phyloP scores from a whole-genome alignment of 2,329 filamentous ascomycete species.

The Colletotrichum sp. region DNA sequence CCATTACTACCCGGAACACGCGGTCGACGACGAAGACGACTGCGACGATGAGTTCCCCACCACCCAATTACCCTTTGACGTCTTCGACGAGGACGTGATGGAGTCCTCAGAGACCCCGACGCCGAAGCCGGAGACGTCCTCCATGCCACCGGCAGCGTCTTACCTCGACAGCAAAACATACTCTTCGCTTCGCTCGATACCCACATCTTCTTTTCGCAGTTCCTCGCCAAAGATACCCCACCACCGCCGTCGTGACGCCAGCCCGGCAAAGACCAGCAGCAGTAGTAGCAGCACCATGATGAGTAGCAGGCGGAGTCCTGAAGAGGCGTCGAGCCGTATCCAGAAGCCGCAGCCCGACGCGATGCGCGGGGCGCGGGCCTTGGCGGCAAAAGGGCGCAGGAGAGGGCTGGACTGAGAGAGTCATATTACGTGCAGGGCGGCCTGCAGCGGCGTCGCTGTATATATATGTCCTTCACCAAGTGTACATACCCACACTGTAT shows the following conservation, averaged over 20 bases:
- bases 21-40: conserved; percentile 29
- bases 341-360: conserved; percentile 50
- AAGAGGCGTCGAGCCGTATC: conserved; percentile 50
- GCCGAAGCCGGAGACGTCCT: conserved; percentile 40
- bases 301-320: conserved; percentile 50
- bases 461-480: conserved; percentile 36
- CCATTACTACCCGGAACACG: conserved; percentile 27
- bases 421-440: conserved; percentile 22
- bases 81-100: conserved; percentile 34
- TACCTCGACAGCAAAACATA: conserved; percentile 42
- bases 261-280: conserved; percentile 33
- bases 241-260: conserved; percentile 34
- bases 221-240: conserved; percentile 38
- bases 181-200: conserved; percentile 33
- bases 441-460: conserved; percentile 35
- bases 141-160: conserved; percentile 19
- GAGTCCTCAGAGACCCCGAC: conserved; percentile 48
- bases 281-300: conserved; percentile 38
- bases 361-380: conserved; percentile 41
- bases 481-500: conserved; percentile 28
- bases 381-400: conserved; percentile 43
- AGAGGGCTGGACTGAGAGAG: conserved; percentile 42
- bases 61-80: conserved; percentile 42
- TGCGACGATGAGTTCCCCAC: conserved; percentile 37
- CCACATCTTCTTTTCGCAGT: conserved; percentile 34